Percentiles rank a stretch among this genome's conserved stretches.
Evolutionary conservation across 2,329 filamentous ascomycete species (phyloP).

Genomic region (Fusarium nanum): DNA sequence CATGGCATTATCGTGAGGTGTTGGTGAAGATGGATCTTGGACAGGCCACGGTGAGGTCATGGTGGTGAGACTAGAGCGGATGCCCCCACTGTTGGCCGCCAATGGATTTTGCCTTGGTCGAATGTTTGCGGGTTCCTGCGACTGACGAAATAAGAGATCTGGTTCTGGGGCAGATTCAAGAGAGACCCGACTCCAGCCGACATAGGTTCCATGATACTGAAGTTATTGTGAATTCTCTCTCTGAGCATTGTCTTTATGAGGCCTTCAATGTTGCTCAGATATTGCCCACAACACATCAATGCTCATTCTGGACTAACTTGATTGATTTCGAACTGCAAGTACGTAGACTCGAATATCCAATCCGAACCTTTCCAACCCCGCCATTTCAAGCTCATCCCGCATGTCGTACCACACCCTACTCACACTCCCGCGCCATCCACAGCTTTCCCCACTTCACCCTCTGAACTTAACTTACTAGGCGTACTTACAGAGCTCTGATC

Average conservation of each 20-base stretch:
- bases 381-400: slow-evolving; percentile 37
- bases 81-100: slow-evolving; percentile 30
- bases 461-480: background rate
- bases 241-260: background rate
- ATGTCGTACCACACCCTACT: slow-evolving; percentile 30
- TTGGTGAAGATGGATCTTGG: slow-evolving; percentile 5
- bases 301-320: slow-evolving; percentile 4
- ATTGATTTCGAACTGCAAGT: background rate
- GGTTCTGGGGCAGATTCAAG: slow-evolving; percentile 14
- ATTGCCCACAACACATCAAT: slow-evolving; percentile 9
- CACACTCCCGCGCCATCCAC: slow-evolving; percentile 10
- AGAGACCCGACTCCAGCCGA: slow-evolving; percentile 36
- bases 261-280: slow-evolving; percentile 5
- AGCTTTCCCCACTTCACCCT: slow-evolving; percentile 15
- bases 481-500: background rate
- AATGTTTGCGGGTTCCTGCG: slow-evolving; percentile 27
- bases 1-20: background rate
- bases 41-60: slow-evolving; percentile 43
- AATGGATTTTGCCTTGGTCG: slow-evolving; percentile 29
- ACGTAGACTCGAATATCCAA: slow-evolving; percentile 16
- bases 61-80: slow-evolving; percentile 37
- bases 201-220: slow-evolving; percentile 18
- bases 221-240: background rate
- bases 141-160: slow-evolving; percentile 1
- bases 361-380: slow-evolving; percentile 32